Evolutionary conservation across 192 early-diverging fungal species (phyloP).

Genomic region (Phycomyces nitens): DNA sequence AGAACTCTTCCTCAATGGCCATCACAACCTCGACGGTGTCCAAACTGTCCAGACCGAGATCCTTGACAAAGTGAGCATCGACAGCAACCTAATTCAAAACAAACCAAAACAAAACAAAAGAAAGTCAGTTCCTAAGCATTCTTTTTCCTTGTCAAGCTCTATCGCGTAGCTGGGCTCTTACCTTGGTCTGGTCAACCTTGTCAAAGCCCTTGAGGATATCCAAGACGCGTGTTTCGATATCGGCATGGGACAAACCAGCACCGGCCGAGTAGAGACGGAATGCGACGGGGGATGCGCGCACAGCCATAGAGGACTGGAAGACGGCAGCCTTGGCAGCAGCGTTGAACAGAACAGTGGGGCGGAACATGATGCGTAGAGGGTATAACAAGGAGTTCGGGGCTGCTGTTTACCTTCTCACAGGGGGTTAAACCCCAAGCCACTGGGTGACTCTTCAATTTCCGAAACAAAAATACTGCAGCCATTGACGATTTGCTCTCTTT

Average conservation of each 20-base stretch:
- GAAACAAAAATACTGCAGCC: constrained; percentile 2
- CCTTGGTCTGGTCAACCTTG: constrained; percentile 92
- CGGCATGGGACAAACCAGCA: constrained; percentile 59
- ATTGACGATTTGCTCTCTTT: neutral
- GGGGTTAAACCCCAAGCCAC: neutral
- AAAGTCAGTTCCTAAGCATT: too few species aligned
- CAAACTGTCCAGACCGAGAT: constrained; percentile 93
- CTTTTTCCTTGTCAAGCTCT: too few species aligned
- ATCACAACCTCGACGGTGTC: constrained; percentile 99
- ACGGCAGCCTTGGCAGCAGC: constrained; percentile 37
- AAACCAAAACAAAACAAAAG: neutral
- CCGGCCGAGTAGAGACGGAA: constrained; percentile 75
- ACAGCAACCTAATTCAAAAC: constrained; percentile 64
- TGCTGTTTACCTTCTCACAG: constrained; percentile 4
- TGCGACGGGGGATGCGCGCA: constrained; percentile 33
- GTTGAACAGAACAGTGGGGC: constrained; percentile 34
- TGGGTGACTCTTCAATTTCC: neutral
- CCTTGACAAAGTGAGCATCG: constrained; percentile 84
- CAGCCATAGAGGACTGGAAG: constrained; percentile 31
- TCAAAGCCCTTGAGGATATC: constrained; percentile 92
- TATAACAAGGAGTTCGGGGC: constrained; percentile 6
- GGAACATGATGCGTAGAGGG: constrained; percentile 26
- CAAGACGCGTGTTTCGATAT: constrained; percentile 84
- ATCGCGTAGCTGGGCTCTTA: too few species aligned
- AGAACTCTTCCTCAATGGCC: constrained; percentile 99